A percentile compares a stretch with the other conserved stretches of the same genome.
These are phyloP conservation scores for Kockiozyma suomiensis DNA, from an alignment of 805 yeast genomes.

Conservation along the genomic window DNA sequence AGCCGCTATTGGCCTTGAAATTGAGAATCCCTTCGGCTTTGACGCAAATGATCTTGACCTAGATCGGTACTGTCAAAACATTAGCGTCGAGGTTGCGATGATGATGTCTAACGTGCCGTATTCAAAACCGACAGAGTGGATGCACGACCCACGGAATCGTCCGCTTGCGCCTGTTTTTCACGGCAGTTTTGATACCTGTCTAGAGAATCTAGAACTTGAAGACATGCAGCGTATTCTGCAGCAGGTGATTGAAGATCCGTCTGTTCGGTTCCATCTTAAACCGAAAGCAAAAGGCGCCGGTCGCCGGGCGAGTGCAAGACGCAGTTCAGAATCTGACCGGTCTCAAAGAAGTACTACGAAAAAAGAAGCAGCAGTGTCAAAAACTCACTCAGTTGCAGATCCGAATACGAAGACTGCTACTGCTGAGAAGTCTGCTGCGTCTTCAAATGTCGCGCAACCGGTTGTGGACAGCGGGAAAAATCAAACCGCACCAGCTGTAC, in stretches of 20 bases:
- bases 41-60: constrained; percentile 34
- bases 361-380: no score
- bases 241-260: constrained; percentile 31
- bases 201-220: constrained; percentile 11
- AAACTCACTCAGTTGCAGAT: no score
- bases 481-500: constrained; percentile 1
- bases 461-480: background rate
- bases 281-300: background rate
- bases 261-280: constrained; percentile 16
- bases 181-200: constrained; percentile 19
- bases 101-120: constrained; percentile 29
- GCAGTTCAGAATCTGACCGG: constrained; percentile 2
- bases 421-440: background rate
- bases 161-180: constrained; percentile 32
- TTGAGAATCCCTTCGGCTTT: constrained; percentile 34
- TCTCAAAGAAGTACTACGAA: background rate
- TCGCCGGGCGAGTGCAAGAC: background rate
- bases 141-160: constrained; percentile 17
- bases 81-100: constrained; percentile 32
- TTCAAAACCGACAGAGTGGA: constrained; percentile 24
- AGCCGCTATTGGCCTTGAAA: constrained; percentile 33
- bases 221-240: constrained; percentile 26
- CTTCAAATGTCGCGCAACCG: background rate
- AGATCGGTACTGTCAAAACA: constrained; percentile 30
- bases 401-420: background rate